These are phyloP conservation scores for Aleurites moluccanus DNA, from an alignment of 441 rosid genomes.

Conservation along the genomic window DNA sequence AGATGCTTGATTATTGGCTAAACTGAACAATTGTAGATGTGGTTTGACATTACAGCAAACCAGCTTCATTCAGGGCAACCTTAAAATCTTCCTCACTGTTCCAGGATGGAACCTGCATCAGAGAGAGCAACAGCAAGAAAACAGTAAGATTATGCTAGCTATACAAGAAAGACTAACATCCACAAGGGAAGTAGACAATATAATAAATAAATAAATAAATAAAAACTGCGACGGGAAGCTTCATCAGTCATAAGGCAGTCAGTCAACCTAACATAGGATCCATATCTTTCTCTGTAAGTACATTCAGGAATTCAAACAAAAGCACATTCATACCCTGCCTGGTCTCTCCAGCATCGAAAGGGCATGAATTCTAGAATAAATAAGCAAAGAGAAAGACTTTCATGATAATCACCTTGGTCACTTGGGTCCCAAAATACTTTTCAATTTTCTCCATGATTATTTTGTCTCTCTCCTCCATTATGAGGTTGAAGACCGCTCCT, in stretches of 20 bases:
- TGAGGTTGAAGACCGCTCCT: conserved; percentile 89
- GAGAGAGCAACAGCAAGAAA: not conserved
- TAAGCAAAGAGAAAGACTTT: not conserved
- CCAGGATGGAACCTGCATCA: conserved; percentile 63
- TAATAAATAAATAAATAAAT: too few species aligned
- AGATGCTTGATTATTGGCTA: too few species aligned
- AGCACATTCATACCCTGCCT: not conserved
- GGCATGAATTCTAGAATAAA: not conserved
- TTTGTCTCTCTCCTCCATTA: conserved; percentile 46
- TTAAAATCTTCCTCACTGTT: conserved; percentile 59
- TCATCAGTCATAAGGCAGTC: too few species aligned
- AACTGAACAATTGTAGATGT: not conserved
- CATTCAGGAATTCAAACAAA: not conserved
- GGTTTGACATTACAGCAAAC: conserved; percentile 38
- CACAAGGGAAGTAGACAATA: not conserved
- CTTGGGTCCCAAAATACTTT: conserved; percentile 47
- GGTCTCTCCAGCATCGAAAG: not conserved
- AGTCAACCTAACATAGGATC: too few species aligned
- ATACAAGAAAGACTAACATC: not conserved
- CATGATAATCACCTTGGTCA: conserved; percentile 54
- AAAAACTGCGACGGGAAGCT: too few species aligned
- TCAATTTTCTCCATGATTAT: conserved; percentile 75
- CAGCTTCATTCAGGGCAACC: conserved; percentile 63
- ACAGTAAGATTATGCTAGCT: conserved; percentile 11
- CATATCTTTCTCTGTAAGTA: too few species aligned